A percentile compares a stretch with the other conserved stretches of the same genome.
phyloP scores from a whole-genome alignment of 2,329 filamentous ascomycete species.

The Chalaropsis ovoidea region DNA sequence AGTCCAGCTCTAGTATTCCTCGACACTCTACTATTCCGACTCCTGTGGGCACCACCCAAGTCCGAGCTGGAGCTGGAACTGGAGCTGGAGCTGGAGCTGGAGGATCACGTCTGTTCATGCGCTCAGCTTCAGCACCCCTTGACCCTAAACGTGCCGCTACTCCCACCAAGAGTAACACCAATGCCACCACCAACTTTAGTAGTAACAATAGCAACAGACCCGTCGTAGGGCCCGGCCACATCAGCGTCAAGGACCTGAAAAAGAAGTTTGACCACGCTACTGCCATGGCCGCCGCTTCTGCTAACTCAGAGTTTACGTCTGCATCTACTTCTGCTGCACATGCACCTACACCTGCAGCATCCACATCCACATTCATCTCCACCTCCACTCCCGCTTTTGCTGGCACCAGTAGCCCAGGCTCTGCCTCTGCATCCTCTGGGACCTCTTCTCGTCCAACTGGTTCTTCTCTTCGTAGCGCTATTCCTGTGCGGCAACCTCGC shows the following conservation, averaged over 20 bases:
- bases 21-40: conserved; percentile 21
- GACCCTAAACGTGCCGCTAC: conserved; percentile 18
- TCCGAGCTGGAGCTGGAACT: conserved; percentile 1
- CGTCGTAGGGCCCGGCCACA: conserved; percentile 18
- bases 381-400: neutral
- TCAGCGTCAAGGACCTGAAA: conserved; percentile 69
- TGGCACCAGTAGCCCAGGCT: neutral
- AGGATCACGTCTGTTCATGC: conserved; percentile 7
- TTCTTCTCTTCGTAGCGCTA: conserved; percentile 21
- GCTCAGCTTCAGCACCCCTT: conserved; percentile 23
- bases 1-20: conserved; percentile 15
- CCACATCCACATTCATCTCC: neutral
- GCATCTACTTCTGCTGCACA: conserved; percentile 3
- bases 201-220: conserved; percentile 2
- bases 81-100: conserved; percentile 1
- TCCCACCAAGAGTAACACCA: neutral
- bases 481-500: conserved; percentile 23
- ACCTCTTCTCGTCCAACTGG: conserved; percentile 18
- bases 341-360: conserved; percentile 9
- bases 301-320: conserved; percentile 11
- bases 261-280: conserved; percentile 59
- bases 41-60: conserved; percentile 17
- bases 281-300: conserved; percentile 33
- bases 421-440: neutral
- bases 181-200: neutral